phyloP scores from a whole-genome alignment of 2,329 filamentous ascomycete genomes.

The Phialophora tarda region DNA sequence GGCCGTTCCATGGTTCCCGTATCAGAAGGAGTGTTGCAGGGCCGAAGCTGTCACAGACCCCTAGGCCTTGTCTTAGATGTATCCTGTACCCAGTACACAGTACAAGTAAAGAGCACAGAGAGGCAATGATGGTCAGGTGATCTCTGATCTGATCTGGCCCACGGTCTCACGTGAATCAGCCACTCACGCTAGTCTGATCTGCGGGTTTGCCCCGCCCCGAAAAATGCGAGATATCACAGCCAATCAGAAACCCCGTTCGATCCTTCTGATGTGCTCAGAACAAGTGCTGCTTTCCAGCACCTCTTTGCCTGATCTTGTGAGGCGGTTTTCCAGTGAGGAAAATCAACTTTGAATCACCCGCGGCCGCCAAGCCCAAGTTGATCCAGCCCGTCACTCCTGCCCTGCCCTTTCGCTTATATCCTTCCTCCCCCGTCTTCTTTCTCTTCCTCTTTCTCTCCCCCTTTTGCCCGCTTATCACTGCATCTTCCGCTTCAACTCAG shows the following conservation, averaged over 20 bases:
- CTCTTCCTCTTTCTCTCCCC: constrained; percentile 21
- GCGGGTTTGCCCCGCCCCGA: background rate
- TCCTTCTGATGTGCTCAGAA: constrained; percentile 16
- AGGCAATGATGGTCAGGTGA: background rate
- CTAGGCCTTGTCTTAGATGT: background rate
- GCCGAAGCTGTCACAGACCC: background rate
- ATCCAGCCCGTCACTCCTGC: constrained; percentile 26
- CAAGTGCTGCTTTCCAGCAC: constrained; percentile 32
- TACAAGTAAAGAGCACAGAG: too few species aligned
- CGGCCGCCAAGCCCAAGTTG: constrained; percentile 28
- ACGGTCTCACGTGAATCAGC: constrained; percentile 1
- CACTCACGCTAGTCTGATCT: background rate
- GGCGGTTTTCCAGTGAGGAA: constrained; percentile 15
- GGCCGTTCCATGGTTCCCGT: background rate
- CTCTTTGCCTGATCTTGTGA: constrained; percentile 25
- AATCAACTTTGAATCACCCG: constrained; percentile 25
- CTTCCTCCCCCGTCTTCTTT: constrained; percentile 21
- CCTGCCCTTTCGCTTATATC: constrained; percentile 33
- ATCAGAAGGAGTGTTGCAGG: background rate
- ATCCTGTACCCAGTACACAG: too few species aligned
- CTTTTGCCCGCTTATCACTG: constrained; percentile 31
- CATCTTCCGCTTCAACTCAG: constrained; percentile 29
- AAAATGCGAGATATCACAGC: constrained; percentile 28
- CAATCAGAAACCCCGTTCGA: constrained; percentile 28
- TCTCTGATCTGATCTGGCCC: background rate